phyloP scores from a whole-genome alignment of 192 early-diverging fungal species.

The Umbelopsis isabellina region DNA sequence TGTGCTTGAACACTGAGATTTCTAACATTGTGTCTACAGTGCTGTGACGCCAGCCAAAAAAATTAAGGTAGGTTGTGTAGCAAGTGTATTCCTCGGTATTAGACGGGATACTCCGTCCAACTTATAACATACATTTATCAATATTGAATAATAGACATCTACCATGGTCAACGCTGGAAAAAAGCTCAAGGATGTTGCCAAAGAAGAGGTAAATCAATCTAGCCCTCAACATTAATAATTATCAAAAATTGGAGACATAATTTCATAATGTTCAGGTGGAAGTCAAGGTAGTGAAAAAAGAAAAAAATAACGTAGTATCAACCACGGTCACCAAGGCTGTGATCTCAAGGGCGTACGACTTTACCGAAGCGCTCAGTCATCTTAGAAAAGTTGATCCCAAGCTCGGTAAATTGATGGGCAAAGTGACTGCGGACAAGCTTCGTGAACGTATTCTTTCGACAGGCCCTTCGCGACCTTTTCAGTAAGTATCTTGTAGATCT shows the following conservation, averaged over 20 bases:
- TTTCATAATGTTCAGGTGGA: neutral
- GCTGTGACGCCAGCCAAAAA: neutral
- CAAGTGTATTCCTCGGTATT: too few species aligned
- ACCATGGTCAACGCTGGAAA: neutral
- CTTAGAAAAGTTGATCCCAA: constrained; percentile 49
- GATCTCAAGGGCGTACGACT: constrained; percentile 18
- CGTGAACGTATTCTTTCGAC: constrained; percentile 41
- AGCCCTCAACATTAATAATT: too few species aligned
- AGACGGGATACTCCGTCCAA: neutral
- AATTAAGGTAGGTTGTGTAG: neutral
- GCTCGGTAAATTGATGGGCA: constrained; percentile 46
- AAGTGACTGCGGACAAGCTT: constrained; percentile 33
- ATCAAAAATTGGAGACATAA: neutral
- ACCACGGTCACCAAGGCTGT: neutral
- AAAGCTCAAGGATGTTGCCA: neutral
- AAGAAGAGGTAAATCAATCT: neutral
- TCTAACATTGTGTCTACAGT: neutral
- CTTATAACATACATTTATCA: too few species aligned
- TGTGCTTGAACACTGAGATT: neutral
- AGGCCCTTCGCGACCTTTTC: constrained; percentile 25
- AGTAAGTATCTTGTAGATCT: constrained; percentile 4
- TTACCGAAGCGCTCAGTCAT: constrained; percentile 41
- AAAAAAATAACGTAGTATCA: neutral
- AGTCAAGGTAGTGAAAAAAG: neutral
- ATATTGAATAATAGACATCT: too few species aligned